Base-by-base conservation (phyloP, 2,329 filamentous ascomycete species). In the Pseudofabraea citricarpa region DNA sequence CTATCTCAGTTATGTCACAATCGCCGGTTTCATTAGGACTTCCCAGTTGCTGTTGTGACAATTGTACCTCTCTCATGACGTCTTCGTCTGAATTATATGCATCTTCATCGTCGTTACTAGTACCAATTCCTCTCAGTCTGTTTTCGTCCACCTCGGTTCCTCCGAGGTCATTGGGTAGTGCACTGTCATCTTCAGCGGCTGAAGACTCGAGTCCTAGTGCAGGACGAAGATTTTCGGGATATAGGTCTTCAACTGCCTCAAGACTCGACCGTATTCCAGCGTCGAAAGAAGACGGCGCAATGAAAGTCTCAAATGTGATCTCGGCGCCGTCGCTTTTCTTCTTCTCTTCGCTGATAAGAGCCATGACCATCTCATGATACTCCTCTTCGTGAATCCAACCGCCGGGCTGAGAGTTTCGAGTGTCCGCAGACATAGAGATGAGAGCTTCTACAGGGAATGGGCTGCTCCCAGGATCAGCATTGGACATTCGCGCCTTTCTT, bases 321-420 rank as follows among this genome's bases (percentile, higher is more conserved):
- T 69, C 60, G 5, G 62, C 56, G 13, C 62, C 68, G 19, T 69
- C 62, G 20, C 64, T 66, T 27, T 73, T 69, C 5, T 64, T 64
- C 47, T 70, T 75, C 60, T 96, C 90, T 19, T 83, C 72, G 1
- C 67, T 60, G 7, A 87, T 77, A 19, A 94, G 70, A 20, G 75
- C 67, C 22, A 70, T 64, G 2, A 95, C 69, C 53, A 85, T 74
- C 33, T 81, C 70, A 23, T 79, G 72, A 57, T 85, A 91, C 57
- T 95, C 90, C 36, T 88, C 82, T 61, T 97, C 91, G 53, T 96
- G 90, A 43, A 96, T 85, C 91, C 93, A 98, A 0, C 81, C 83
- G n/a, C 81, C 79, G n/a, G 79, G 73, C 29, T 83, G 76, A 2
- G 80, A 79, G 47, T 87, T 75, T 41, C 90, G 77, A 23, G 81